Evolutionary conservation across 805 yeast species (phyloP).

Genomic region (Lipomyces starkeyi): DNA sequence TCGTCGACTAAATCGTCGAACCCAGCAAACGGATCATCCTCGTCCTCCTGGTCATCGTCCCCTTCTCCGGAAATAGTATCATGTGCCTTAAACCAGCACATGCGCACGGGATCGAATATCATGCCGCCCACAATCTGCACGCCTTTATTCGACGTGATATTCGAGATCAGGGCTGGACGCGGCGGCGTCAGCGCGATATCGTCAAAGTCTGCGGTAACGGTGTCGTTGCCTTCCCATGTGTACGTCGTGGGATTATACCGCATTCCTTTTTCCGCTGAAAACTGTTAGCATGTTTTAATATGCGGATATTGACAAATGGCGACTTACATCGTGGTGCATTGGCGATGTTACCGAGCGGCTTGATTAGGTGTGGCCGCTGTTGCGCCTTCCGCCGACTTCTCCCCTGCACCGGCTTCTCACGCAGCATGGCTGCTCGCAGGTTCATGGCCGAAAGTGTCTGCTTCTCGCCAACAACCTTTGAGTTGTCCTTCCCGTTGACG

Average conservation of each 20-base stretch:
- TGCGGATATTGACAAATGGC: background rate
- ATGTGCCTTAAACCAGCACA: conserved; percentile 62
- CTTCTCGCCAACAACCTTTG: background rate
- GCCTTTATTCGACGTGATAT: conserved; percentile 41
- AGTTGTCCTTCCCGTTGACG: background rate
- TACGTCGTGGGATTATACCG: conserved; percentile 57
- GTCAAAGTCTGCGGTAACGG: conserved; percentile 61
- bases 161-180: conserved; percentile 46
- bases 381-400: conserved; percentile 21
- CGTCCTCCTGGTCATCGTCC: conserved; percentile 55
- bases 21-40: conserved; percentile 38
- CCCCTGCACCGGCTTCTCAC: conserved; percentile 12
- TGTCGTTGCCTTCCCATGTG: conserved; percentile 72
- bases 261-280: conserved; percentile 49
- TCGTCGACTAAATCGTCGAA: conserved; percentile 33
- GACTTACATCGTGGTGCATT: conserved; percentile 24
- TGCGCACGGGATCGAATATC: conserved; percentile 63
- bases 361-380: conserved; percentile 36
- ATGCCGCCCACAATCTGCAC: conserved; percentile 58
- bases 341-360: conserved; percentile 34
- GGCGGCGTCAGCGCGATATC: conserved; percentile 43
- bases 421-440: background rate
- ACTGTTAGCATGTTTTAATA: background rate
- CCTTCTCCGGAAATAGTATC: conserved; percentile 52
- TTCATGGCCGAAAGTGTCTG: background rate